Conservation (phyloP, 441 rosid genomes). For the Gossypium aridum region DNA sequence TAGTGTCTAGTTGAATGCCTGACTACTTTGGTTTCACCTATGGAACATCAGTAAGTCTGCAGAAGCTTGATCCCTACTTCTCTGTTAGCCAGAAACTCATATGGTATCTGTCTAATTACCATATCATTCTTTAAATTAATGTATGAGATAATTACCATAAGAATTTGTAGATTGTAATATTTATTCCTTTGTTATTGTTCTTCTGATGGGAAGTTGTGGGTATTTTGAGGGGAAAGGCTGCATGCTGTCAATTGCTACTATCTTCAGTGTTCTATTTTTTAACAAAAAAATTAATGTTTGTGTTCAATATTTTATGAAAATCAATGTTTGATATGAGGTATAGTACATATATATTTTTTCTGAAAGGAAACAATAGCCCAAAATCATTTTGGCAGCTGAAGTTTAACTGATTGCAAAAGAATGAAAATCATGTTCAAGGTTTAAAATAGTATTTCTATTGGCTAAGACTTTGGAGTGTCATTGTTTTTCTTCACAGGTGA, state of each 20-base stretch:
- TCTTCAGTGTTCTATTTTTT: background rate
- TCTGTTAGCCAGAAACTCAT: background rate
- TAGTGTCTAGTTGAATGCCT: background rate
- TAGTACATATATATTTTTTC: background rate
- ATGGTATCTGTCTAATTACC: background rate
- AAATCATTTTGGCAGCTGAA: background rate
- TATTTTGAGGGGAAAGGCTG: background rate
- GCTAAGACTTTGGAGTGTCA: slow-evolving; percentile 16
- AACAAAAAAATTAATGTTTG: background rate
- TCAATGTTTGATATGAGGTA: background rate
- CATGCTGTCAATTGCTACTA: background rate
- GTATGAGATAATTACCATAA: background rate
- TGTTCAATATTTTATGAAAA: background rate
- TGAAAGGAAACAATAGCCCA: background rate
- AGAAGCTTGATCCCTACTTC: background rate
- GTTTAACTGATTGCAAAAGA: slow-evolving; percentile 3
- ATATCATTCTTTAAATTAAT: background rate
- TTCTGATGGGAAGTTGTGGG: background rate
- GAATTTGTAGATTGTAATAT: background rate
- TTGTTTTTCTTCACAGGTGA: slow-evolving; percentile 58
- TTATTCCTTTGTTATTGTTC: background rate
- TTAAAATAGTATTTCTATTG: background rate
- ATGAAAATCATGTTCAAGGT: slow-evolving; percentile 10
- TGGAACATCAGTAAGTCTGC: background rate
- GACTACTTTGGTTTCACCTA: background rate